Evolutionary conservation across 352 stramenopile genomes (phyloP), one percentile per base, ranked within the genome.

Genomic region (Globisporangium cederbergense): DNA sequence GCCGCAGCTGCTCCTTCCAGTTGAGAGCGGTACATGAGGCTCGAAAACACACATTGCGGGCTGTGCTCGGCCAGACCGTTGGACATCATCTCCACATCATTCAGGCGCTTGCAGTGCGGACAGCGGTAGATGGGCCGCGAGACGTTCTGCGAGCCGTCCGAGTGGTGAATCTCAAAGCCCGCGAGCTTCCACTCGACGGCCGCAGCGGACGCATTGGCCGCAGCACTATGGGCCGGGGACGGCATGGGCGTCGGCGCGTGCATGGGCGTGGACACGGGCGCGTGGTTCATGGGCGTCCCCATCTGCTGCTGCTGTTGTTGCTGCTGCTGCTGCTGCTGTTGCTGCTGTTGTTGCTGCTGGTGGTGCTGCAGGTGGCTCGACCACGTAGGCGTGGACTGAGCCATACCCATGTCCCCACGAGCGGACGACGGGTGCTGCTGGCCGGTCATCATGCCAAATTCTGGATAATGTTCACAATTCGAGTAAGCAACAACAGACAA

Each of bases 71-170:
- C 63, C 20, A 73, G 68, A 1, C 79, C 79, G n/a, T 75, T 77
- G 8, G 77, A 76, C 60, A 92, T 76, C 72, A 85, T 88, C 54
- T 90, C 83, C 1, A 92, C 76, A 63, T 91, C 82, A 42, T 88
- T 86, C 52, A 89, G 65, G 8, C 80, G 75, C 46, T 79, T 72
- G 53, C 84, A 93, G 32, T 88, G 77, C 5, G 78, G 77, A 60
- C 84, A 93, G 20, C 84, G 84, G 65, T 93, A 93, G 70, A 93
- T 93, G 16, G 84, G 84, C 2, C 81, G 74, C 51, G 77, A 74
- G 10, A 83, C 73, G 59, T 93, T 89, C 49, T 81, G 74, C 5
- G 79, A 78, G 13, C 86, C 86, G 58, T 95, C 83, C 0, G 73
- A 61, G 55, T 91, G 73, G 52, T 58, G 43, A 38, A 92, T 90